Conservation (phyloP, 75 land plant species). For the Gnetum montanum region DNA sequence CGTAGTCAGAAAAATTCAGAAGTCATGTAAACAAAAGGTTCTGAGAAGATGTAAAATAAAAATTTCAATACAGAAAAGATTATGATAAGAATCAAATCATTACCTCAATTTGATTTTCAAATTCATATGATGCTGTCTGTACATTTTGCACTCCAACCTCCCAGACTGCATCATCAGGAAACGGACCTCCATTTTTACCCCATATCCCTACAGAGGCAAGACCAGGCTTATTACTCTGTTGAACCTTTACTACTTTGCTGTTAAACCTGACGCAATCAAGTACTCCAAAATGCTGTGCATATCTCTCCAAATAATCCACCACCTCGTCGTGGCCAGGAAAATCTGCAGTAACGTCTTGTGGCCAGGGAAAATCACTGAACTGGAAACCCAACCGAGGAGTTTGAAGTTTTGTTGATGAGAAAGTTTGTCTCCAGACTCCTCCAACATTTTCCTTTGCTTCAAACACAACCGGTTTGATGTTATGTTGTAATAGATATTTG, state of each 20-base stretch:
- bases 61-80: neutral
- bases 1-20: neutral
- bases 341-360: slow-evolving; percentile 10
- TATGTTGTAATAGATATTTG: slow-evolving; percentile 28
- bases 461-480: slow-evolving; percentile 39
- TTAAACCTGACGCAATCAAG: slow-evolving; percentile 30
- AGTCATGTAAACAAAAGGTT: neutral
- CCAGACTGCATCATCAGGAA: slow-evolving; percentile 31
- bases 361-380: slow-evolving; percentile 77
- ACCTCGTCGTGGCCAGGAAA: slow-evolving; percentile 44
- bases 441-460: slow-evolving; percentile 55
- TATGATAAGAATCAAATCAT: slow-evolving; percentile 18
- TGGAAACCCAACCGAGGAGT: slow-evolving; percentile 47
- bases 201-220: slow-evolving; percentile 7
- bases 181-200: slow-evolving; percentile 14
- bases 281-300: slow-evolving; percentile 55
- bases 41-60: neutral
- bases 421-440: slow-evolving; percentile 65
- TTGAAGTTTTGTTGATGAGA: slow-evolving; percentile 50
- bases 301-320: slow-evolving; percentile 53
- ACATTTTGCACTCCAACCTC: slow-evolving; percentile 36
- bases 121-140: too few relatives aligned
- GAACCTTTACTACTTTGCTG: slow-evolving; percentile 41
- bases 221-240: neutral
- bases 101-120: slow-evolving; percentile 3